Evolutionary conservation across 495 filamentous ascomycete species (phyloP), one percentile per base, ranked within the genome.

Genomic region (Hyaloscypha bicolor): DNA sequence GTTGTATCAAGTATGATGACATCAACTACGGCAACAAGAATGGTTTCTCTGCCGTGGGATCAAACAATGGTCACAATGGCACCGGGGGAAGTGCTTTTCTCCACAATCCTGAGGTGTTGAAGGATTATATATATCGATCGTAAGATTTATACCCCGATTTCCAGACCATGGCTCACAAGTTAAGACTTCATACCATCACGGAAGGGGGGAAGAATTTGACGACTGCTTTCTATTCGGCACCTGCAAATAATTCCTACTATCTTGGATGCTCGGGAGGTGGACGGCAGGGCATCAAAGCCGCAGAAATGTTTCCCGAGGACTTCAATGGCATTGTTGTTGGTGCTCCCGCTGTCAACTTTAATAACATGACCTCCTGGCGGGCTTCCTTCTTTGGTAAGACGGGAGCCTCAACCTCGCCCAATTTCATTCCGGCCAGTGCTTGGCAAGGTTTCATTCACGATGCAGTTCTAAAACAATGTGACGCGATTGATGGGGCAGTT

Each of bases 311-410:
- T 37, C 85, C 86, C 1, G 77, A 80, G 6, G 82, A 82, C 68
- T 88, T 91, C 65, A 89, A 93, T 73, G 91, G 91, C 31, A 85
- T 89, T 3, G 77, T 93, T 8, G 83, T 85, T 22, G 88, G 88
- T 4, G 81, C 86, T 9, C 85, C 82, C 48, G 82, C 79, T 12
- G 70, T 84, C 1, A 82, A 86, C 64, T 80, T 80, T 9, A 85
- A 80, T 79, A 79, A 78, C 52, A 74, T 77, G 45, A 71, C 79
- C 9, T 82, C 82, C 1, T 88, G 86, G 85, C 79, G 82, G 48
- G 86, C 80, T 4, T 73, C 76, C 14, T 88, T 87, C 70, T 84
- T 79, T 62, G 69, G 77, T 1, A 77, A 76, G 31, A 74, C 79
- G 6, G 80, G 78, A 2, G 62, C 63, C 19, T 72, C 69, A 63